Evolutionary conservation across 2,329 filamentous ascomycete species (phyloP).

Genomic region (Chaetomiaceae sp.): DNA sequence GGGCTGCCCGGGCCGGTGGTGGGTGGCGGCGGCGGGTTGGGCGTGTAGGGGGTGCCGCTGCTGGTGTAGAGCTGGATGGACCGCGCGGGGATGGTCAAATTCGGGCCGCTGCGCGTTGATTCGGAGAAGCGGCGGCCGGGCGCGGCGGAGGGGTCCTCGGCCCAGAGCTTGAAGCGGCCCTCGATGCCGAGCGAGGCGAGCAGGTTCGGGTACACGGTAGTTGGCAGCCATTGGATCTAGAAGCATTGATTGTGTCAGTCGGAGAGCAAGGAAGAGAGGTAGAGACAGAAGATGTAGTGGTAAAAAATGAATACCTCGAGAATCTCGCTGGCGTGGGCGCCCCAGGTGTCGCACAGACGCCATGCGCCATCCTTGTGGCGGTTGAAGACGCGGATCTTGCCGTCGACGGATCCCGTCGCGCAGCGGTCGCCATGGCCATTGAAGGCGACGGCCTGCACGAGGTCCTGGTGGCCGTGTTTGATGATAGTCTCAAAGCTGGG

Average conservation of each 20-base stretch:
- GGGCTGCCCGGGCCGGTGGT: slow-evolving; percentile 16
- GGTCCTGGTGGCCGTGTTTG: slow-evolving; percentile 69
- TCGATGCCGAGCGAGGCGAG: slow-evolving; percentile 85
- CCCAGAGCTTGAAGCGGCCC: slow-evolving; percentile 86
- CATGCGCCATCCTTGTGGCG: slow-evolving; percentile 71
- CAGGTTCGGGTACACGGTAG: slow-evolving; percentile 78
- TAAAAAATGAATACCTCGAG: slow-evolving; percentile 61
- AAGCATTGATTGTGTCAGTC: background rate
- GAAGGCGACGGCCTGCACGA: slow-evolving; percentile 80
- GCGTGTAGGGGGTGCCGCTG: slow-evolving; percentile 4
- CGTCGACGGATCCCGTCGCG: slow-evolving; percentile 85
- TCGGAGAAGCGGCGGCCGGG: slow-evolving; percentile 74
- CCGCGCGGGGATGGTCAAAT: slow-evolving; percentile 11
- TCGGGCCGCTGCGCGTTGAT: slow-evolving; percentile 29
- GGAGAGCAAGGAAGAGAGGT: background rate
- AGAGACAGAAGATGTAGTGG: background rate
- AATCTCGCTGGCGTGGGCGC: slow-evolving; percentile 83
- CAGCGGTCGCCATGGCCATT: slow-evolving; percentile 90
- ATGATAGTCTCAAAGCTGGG: slow-evolving; percentile 54
- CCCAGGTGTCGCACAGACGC: slow-evolving; percentile 81
- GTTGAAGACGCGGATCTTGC: slow-evolving; percentile 88
- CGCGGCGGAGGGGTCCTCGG: slow-evolving; percentile 76
- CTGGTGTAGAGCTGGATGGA: slow-evolving; percentile 18
- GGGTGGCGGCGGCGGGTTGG: slow-evolving; percentile 17
- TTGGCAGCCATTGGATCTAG: slow-evolving; percentile 88